These are phyloP conservation scores for Tuber aestivum DNA, from an alignment of 495 filamentous ascomycete genomes.

Conservation along the genomic window DNA sequence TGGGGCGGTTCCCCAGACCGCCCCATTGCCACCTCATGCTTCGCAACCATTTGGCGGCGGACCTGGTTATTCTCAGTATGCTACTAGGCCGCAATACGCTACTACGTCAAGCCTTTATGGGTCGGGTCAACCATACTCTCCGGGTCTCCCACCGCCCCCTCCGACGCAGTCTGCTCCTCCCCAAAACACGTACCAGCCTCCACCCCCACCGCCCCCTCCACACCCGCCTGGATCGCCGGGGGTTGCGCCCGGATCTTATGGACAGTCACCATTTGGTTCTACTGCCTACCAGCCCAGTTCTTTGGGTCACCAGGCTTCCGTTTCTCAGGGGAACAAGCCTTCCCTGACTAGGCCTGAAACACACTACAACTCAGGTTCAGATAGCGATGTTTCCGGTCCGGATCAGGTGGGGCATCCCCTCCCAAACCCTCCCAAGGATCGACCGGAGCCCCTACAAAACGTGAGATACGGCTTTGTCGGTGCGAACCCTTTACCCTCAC, in stretches of 20 bases:
- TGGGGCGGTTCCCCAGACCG: slow-evolving; percentile 14
- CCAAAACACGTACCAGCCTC: slow-evolving; percentile 38
- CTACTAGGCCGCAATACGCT: slow-evolving; percentile 34
- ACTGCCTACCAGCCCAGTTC: slow-evolving; percentile 17
- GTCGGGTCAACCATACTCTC: slow-evolving; percentile 35
- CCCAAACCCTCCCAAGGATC: slow-evolving; percentile 38
- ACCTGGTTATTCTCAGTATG: slow-evolving; percentile 34
- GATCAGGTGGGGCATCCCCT: slow-evolving; percentile 34
- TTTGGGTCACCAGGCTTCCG: neutral
- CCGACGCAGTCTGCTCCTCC: slow-evolving; percentile 34
- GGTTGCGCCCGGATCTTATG: slow-evolving; percentile 30
- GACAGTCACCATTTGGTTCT: slow-evolving; percentile 22
- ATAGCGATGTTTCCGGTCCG: slow-evolving; percentile 39
- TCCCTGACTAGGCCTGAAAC: slow-evolving; percentile 37
- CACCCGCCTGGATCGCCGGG: slow-evolving; percentile 39
- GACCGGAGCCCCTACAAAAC: slow-evolving; percentile 20
- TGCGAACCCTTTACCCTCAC: slow-evolving; percentile 37
- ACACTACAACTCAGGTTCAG: slow-evolving; percentile 41
- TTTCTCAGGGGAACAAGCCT: slow-evolving; percentile 19
- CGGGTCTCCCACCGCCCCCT: slow-evolving; percentile 36
- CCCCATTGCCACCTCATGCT: slow-evolving; percentile 19
- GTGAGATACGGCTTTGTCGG: slow-evolving; percentile 17
- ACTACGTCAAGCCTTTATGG: slow-evolving; percentile 30
- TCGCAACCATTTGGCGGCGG: slow-evolving; percentile 12
- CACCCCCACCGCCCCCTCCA: slow-evolving; percentile 37